A percentile compares a stretch with the other conserved stretches of the same genome.
Evolutionary conservation across 768 basidiomycete genomes (phyloP).

Genomic region (Asterophora parasitica): DNA sequence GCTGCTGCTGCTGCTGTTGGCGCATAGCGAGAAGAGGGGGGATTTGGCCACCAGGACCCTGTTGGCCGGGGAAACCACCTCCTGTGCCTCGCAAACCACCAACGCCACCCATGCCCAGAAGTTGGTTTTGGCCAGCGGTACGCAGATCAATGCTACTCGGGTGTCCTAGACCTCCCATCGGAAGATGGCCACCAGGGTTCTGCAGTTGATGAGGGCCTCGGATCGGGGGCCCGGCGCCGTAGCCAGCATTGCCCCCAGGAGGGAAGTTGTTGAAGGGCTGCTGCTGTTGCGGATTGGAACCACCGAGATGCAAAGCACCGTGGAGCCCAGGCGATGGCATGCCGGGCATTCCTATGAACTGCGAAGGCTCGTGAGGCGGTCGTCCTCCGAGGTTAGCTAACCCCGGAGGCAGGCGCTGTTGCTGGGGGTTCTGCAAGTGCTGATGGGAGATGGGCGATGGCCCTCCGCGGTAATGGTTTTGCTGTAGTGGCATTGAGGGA

Average conservation of each 20-base stretch:
- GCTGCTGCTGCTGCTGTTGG: conserved; percentile 50
- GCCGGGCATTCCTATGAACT: conserved; percentile 51
- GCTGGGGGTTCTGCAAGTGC: conserved; percentile 38
- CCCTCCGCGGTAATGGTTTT: conserved; percentile 62
- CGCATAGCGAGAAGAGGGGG: conserved; percentile 45
- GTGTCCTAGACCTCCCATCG: conserved; percentile 50
- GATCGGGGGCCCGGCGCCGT: conserved; percentile 41
- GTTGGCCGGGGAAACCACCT: conserved; percentile 46
- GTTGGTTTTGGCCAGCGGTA: conserved; percentile 43
- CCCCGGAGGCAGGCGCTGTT: conserved; percentile 72
- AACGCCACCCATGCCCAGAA: conserved; percentile 43
- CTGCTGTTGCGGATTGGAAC: conserved; percentile 36
- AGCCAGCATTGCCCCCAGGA: conserved; percentile 39
- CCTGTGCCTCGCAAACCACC: conserved; percentile 43
- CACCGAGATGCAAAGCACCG: conserved; percentile 40
- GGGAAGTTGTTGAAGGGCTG: conserved; percentile 51
- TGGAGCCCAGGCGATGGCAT: conserved; percentile 42
- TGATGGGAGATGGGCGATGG: conserved; percentile 56
- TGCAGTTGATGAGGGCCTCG: conserved; percentile 56
- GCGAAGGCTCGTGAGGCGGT: conserved; percentile 73
- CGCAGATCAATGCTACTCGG: conserved; percentile 52
- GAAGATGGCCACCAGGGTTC: conserved; percentile 39
- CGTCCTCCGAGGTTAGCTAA: conserved; percentile 79
- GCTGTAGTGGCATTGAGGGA: conserved; percentile 51
- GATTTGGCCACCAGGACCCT: conserved; percentile 37